Evolutionary conservation across 176 grass and related monocot genomes (phyloP).

Genomic region (Oryza brachyantha): DNA sequence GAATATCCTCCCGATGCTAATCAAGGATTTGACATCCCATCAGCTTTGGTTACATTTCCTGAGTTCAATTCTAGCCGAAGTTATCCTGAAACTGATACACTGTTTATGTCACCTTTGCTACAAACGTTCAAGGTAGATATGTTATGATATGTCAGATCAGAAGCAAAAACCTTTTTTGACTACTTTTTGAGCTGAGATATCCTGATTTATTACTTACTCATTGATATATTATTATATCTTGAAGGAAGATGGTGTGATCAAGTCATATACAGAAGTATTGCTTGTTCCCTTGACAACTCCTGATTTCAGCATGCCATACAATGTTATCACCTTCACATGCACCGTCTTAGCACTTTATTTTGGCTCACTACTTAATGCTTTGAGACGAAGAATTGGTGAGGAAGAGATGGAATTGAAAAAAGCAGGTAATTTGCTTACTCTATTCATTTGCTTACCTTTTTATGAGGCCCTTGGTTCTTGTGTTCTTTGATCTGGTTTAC

Average conservation of each 20-base stretch:
- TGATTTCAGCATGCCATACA: slow-evolving; percentile 99
- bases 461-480: neutral
- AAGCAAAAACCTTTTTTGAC: neutral
- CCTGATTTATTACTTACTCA: slow-evolving; percentile 13
- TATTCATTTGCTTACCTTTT: slow-evolving; percentile 7
- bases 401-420: slow-evolving; percentile 77
- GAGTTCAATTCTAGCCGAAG: slow-evolving; percentile 73
- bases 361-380: slow-evolving; percentile 83
- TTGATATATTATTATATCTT: slow-evolving; percentile 22
- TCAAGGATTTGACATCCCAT: slow-evolving; percentile 99
- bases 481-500: neutral
- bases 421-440: slow-evolving; percentile 45
- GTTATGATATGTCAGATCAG: neutral
- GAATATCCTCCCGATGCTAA: slow-evolving; percentile 99
- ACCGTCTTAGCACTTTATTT: slow-evolving; percentile 95
- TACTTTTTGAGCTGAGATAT: neutral
- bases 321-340: slow-evolving; percentile 99
- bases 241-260: slow-evolving; percentile 74
- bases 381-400: slow-evolving; percentile 76
- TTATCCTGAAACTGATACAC: slow-evolving; percentile 45
- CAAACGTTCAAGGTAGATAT: slow-evolving; percentile 63
- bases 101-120: slow-evolving; percentile 57
- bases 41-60: slow-evolving; percentile 93
- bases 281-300: slow-evolving; percentile 97
- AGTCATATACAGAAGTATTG: slow-evolving; percentile 91